Evolutionary conservation across 495 filamentous ascomycete genomes (phyloP).

Genomic region (Penicillium ucsense): DNA sequence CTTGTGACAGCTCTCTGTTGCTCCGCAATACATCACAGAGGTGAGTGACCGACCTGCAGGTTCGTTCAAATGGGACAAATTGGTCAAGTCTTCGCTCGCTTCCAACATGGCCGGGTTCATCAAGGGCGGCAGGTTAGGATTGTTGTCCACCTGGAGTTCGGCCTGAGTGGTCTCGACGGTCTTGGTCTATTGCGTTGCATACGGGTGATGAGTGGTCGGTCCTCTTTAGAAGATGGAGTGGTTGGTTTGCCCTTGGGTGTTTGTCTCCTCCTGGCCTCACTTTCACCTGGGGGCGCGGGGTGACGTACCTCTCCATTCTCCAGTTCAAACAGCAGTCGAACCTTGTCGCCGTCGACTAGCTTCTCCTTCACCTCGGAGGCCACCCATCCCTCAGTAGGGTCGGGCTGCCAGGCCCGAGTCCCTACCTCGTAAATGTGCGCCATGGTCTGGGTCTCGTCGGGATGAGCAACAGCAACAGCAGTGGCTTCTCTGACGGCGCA

Average conservation of each 20-base stretch:
- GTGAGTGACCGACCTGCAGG: constrained; percentile 65
- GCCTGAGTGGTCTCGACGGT: constrained; percentile 71
- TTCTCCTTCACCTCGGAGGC: constrained; percentile 91
- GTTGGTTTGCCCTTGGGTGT: too few relatives aligned
- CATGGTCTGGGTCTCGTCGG: constrained; percentile 32
- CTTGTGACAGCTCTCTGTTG: too few relatives aligned
- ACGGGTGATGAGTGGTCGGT: too few relatives aligned
- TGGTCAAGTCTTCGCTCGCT: constrained; percentile 96
- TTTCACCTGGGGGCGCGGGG: not conserved
- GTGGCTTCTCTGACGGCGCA: too few relatives aligned
- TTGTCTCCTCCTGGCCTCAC: not conserved
- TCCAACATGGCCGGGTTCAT: constrained; percentile 99
- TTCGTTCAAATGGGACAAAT: constrained; percentile 95
- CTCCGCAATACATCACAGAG: too few relatives aligned
- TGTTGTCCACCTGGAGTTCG: constrained; percentile 67
- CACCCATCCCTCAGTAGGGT: constrained; percentile 91
- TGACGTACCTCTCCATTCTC: constrained; percentile 82
- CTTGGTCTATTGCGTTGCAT: constrained; percentile 48
- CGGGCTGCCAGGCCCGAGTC: constrained; percentile 96
- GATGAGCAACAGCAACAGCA: not conserved
- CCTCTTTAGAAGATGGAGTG: too few relatives aligned
- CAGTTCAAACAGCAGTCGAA: constrained; percentile 73
- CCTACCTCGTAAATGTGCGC: constrained; percentile 96
- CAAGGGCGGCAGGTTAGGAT: constrained; percentile 66
- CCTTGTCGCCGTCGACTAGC: constrained; percentile 72